Base-by-base conservation (phyloP, 2,329 filamentous ascomycete genomes). In the Penicillium sp. region DNA sequence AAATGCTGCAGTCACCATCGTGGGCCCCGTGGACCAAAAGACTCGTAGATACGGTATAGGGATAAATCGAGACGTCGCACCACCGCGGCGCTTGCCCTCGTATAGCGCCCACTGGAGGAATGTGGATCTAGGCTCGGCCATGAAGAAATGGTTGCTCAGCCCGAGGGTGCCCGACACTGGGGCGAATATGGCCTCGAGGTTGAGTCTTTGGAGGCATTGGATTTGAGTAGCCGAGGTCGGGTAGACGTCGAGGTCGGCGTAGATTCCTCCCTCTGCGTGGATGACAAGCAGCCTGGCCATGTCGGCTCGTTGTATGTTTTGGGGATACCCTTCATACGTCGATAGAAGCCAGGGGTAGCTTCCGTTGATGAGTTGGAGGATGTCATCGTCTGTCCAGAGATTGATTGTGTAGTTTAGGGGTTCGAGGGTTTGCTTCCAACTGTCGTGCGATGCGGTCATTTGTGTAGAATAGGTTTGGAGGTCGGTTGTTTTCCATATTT, bases 61-160 rank as follows among this genome's bases (percentile, higher is more conserved):
- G 1, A 62, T 62, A 3, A 50, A 35, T 37, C 47, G 40, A 8
- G 58, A 61, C 22, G 48, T 22, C 18, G 40, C 20, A 16, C 49
- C 18, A 31, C 44, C 55, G 18, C 61, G 60, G 29, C 56, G 47
- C 52, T 62, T 59, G 10, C 60, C 60, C 47, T 64, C 61, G 16
- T 59, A 45, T 14, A 64, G 58, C 13, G 32, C 52, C 58, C 56
- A 64, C 32, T 42, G 48, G 3, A 64, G 53, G 13, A 64, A 58
- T 9, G 56, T 35, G 4, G 61, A 62, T 26, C 49, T 56, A 10
- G 32, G 38, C 37, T 57, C 50, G 11, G 58, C 62, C 61, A 64
- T 64, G 20, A 64, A 60, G 59, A 64, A 64, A 45, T 64, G 62
- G 37, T 64, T 64, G 37, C 62, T 64, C 8, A 63, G 50, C 1